Base-by-base conservation (phyloP, 345 rosid genomes). In the Trapa incisa region DNA sequence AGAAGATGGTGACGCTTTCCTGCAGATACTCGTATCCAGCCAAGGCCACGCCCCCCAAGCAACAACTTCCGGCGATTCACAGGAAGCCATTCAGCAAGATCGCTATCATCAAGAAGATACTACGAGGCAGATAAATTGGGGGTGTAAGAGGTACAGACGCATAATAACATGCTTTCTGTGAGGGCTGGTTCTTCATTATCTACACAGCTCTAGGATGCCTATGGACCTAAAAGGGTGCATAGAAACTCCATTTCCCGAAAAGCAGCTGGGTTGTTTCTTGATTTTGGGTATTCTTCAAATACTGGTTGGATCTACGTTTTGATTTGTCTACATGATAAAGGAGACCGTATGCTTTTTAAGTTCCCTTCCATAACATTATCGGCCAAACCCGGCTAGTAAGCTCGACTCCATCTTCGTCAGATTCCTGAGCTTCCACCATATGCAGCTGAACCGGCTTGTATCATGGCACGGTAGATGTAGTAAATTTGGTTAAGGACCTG, bases 1-100 rank as follows among this genome's bases (percentile, higher is more conserved):
- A 92, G 84, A 85, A 92, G 81, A 81, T 71, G 79, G 93, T 87
- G 45, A 89, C 86, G 29, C 77, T 92, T 37, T 86, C 87, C 1
- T 83, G 91, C 69, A 86, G 75, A 75, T 85, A 88, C 69, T 75
- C 90, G 56, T 50, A 50, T 50, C 56, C 12, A 13, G 52, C 12
- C 16, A 38, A 58, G 36, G 15, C 35, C 75, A 73, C 53, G 79
- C 70, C 32, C 75, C 61, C 1, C 73, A 76, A 63, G 64, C 73
- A 57, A 14, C 80, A 75, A 33, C 74, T 78, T 48, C 71, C 83
- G 3, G 58, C 76, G 1, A 52, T 71, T 12, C 65, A 73, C 69
- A 41, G 45, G 6, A 71, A 74, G 37, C 84, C 87, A 71, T 65
- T 79, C 2, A 48, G 72, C 79, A 89, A 80, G 81, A 72, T 85